Percentiles rank a stretch among this genome's conserved stretches.
These are phyloP conservation scores for Pelagophyceae sp. DNA, from an alignment of 352 stramenopile species.

Conservation along the genomic window DNA sequence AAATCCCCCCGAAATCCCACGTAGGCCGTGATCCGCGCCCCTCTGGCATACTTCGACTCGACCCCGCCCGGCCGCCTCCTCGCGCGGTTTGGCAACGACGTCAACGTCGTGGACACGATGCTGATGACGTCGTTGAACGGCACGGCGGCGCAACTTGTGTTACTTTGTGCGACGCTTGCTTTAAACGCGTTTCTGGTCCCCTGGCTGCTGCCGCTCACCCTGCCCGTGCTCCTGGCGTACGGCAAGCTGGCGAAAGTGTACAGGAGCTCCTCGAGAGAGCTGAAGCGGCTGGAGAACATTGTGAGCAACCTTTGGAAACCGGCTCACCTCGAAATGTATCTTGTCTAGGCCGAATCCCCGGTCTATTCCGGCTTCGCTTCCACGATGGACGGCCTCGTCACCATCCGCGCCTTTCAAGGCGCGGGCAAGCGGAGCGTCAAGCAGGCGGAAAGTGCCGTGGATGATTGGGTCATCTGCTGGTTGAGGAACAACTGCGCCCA, in stretches of 20 bases:
- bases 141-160: neutral
- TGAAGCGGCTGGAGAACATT: conserved; percentile 54
- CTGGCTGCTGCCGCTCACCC: neutral
- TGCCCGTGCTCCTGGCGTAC: conserved; percentile 40
- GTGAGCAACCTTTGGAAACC: too few species aligned
- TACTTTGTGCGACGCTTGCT: neutral
- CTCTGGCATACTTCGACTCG: conserved; percentile 45
- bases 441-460: neutral
- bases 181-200: neutral
- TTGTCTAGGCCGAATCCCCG: conserved; percentile 54
- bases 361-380: conserved; percentile 74
- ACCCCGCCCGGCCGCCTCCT: conserved; percentile 58
- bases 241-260: conserved; percentile 65
- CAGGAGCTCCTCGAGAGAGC: conserved; percentile 63
- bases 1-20: neutral
- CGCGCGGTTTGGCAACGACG: conserved; percentile 65
- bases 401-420: conserved; percentile 29
- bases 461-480: neutral
- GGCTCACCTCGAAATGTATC: too few species aligned
- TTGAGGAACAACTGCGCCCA: neutral
- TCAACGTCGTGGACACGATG: conserved; percentile 64
- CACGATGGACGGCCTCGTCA: conserved; percentile 46
- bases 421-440: neutral
- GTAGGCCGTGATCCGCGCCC: conserved; percentile 36
- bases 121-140: conserved; percentile 46